Evolutionary conservation across 768 basidiomycete genomes (phyloP).

Genomic region (Boletus subcaerulescens): DNA sequence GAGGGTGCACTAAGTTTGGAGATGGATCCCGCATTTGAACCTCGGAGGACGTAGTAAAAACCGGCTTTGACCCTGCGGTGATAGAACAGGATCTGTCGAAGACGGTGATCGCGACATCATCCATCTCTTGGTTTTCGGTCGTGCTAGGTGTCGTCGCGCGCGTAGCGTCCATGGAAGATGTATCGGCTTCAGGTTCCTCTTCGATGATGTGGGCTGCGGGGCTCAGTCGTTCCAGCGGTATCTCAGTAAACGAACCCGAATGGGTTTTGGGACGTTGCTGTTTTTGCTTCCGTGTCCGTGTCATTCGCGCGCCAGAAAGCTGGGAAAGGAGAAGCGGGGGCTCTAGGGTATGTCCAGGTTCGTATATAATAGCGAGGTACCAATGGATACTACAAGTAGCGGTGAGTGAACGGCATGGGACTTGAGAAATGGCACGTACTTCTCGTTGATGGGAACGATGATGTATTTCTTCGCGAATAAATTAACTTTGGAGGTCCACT

Average conservation of each 20-base stretch:
- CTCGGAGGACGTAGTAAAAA: constrained; percentile 7
- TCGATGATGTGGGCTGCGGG: not conserved
- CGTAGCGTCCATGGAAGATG: constrained; percentile 14
- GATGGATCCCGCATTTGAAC: constrained; percentile 13
- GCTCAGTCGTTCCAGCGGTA: constrained; percentile 1
- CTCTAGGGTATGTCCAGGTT: constrained; percentile 61
- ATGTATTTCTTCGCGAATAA: constrained; percentile 91
- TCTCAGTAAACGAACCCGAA: not conserved
- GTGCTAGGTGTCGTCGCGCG: constrained; percentile 23
- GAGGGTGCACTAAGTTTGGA: constrained; percentile 16
- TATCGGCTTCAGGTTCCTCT: constrained; percentile 13
- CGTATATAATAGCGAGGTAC: constrained; percentile 93
- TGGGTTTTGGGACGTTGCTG: constrained; percentile 4
- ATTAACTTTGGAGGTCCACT: constrained; percentile 91
- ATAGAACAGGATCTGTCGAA: constrained; percentile 20
- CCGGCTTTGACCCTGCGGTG: constrained; percentile 1
- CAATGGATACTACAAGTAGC: constrained; percentile 72
- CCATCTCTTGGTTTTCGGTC: constrained; percentile 13
- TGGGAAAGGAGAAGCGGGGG: constrained; percentile 40
- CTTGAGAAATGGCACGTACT: constrained; percentile 49
- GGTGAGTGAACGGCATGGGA: constrained; percentile 3
- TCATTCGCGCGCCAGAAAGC: constrained; percentile 11
- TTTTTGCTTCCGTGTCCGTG: constrained; percentile 23
- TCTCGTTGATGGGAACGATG: constrained; percentile 94
- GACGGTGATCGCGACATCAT: constrained; percentile 2